phyloP scores from a whole-genome alignment of 768 basidiomycete species.

The Strobilomyces dryophilus region DNA sequence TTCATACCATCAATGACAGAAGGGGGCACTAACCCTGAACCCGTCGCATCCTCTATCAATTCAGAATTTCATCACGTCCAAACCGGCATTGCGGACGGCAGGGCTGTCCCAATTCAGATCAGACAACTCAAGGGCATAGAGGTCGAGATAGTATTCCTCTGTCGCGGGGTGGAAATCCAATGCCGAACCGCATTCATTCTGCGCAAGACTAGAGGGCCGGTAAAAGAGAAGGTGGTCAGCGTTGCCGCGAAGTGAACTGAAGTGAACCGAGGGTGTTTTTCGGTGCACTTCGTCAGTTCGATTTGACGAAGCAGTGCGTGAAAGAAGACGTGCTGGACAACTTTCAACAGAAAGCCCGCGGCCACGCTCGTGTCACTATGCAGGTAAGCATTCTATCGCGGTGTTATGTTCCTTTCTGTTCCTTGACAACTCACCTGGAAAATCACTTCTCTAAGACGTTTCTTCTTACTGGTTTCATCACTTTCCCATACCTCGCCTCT shows the following conservation, averaged over 20 bases:
- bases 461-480: not conserved
- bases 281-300: no score
- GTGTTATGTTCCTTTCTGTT: not conserved
- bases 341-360: slow-evolving; percentile 60
- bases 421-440: not conserved
- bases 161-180: slow-evolving; percentile 68
- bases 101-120: slow-evolving; percentile 78
- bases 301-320: no score
- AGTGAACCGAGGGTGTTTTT: slow-evolving; percentile 34
- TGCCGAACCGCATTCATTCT: slow-evolving; percentile 42
- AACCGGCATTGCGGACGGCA: slow-evolving; percentile 53
- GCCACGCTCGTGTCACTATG: slow-evolving; percentile 69
- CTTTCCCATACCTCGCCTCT: not conserved
- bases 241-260: no score
- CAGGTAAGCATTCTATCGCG: slow-evolving; percentile 38
- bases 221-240: slow-evolving; percentile 1
- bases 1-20: not conserved
- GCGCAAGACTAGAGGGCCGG: not conserved
- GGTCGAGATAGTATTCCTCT: slow-evolving; percentile 69
- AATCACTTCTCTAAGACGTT: not conserved
- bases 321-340: slow-evolving; percentile 48
- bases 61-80: slow-evolving; percentile 69
- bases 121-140: slow-evolving; percentile 64
- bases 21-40: slow-evolving; percentile 52
- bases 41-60: slow-evolving; percentile 72